Evolutionary conservation across 2,329 filamentous ascomycete genomes (phyloP).

Genomic region (Fonsecaea pugnacius): DNA sequence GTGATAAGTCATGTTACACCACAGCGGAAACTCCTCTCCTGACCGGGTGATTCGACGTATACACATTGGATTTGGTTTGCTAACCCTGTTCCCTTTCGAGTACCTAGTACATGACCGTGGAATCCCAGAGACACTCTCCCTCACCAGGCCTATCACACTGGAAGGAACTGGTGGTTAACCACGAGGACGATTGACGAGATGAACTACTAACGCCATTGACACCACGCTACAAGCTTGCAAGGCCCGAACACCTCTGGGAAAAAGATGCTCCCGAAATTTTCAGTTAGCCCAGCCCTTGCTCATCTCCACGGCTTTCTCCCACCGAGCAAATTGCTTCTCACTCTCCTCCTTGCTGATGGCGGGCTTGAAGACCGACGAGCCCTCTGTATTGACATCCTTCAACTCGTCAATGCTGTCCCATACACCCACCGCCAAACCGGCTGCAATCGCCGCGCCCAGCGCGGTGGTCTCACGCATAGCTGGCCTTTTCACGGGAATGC

Average conservation of each 20-base stretch:
- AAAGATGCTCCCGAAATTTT: not conserved
- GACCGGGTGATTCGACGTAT: no score
- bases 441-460: slow-evolving; percentile 84
- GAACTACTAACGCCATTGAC: not conserved
- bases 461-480: slow-evolving; percentile 90
- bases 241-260: not conserved
- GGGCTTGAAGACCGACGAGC: slow-evolving; percentile 72
- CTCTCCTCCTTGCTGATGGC: slow-evolving; percentile 64
- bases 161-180: not conserved
- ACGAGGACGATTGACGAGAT: not conserved
- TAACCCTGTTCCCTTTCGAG: not conserved
- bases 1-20: no score
- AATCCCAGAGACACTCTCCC: not conserved
- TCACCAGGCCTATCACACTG: not conserved
- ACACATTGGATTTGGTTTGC: not conserved
- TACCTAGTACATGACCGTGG: not conserved
- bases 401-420: slow-evolving; percentile 78
- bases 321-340: slow-evolving; percentile 67
- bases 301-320: slow-evolving; percentile 80
- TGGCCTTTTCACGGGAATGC: slow-evolving; percentile 80
- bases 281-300: slow-evolving; percentile 47
- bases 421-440: slow-evolving; percentile 78
- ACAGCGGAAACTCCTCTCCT: no score
- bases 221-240: not conserved
- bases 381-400: slow-evolving; percentile 71